Percentiles rank a stretch among this genome's conserved stretches.
These are phyloP conservation scores for Tylopilus subfusipes DNA, from an alignment of 768 basidiomycete genomes.

Conservation along the genomic window DNA sequence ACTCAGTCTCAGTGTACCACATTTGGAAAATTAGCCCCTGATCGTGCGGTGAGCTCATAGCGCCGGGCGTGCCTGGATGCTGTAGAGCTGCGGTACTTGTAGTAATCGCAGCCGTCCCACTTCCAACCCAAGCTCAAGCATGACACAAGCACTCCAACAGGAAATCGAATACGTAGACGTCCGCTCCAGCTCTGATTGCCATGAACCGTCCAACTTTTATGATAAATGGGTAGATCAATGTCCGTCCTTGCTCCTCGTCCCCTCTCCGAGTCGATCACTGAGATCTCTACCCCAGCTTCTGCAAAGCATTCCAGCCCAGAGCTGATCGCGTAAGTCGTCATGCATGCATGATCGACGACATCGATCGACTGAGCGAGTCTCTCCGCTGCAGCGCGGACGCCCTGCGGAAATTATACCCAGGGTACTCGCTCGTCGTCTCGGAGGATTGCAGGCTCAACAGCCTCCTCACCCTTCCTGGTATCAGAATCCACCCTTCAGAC, in stretches of 20 bases:
- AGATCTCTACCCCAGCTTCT: constrained; percentile 40
- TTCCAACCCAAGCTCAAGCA: constrained; percentile 2
- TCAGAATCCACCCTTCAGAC: constrained; percentile 42
- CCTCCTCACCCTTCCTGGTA: constrained; percentile 51
- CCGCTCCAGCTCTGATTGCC: background rate
- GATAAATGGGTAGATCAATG: constrained; percentile 51
- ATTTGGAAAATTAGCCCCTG: constrained; percentile 23
- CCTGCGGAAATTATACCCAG: constrained; percentile 57
- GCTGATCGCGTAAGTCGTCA: constrained; percentile 41
- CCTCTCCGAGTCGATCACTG: constrained; percentile 3
- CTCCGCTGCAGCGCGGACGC: constrained; percentile 36
- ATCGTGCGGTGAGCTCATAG: background rate
- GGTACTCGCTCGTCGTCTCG: constrained; percentile 56
- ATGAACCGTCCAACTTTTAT: constrained; percentile 41
- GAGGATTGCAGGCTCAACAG: constrained; percentile 43
- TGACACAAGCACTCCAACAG: constrained; percentile 13
- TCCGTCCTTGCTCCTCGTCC: constrained; percentile 22
- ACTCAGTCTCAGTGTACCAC: background rate
- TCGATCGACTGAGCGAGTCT: constrained; percentile 1
- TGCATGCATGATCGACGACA: background rate
- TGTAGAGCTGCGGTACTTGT: background rate
- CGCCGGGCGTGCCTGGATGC: background rate
- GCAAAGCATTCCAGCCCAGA: constrained; percentile 46
- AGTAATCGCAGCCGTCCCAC: background rate
- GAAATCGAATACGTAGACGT: constrained; percentile 28